Evolutionary conservation across 169 alveolate species (phyloP), one percentile per base, ranked within the genome.

Genomic region (Babesia gibsoni): DNA sequence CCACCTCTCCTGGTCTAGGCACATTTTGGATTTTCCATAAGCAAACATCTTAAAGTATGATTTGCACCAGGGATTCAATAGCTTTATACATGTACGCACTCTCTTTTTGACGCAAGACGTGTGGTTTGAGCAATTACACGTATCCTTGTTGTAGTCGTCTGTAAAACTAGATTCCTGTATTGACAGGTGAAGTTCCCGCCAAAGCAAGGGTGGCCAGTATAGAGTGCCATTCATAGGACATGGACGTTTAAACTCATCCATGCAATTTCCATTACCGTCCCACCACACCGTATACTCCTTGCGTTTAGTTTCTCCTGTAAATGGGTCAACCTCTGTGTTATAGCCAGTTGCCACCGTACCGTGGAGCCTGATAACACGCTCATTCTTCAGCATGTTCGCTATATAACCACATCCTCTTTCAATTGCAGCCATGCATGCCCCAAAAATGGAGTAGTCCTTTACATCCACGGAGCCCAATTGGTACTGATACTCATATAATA

Each of bases 21-120:
- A 29, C 9, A 54, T 33, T 14, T 10, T 29, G 27, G 73, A 25
- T 0, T 42, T 54, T 9, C 67, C 69, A 18, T 20, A 16, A 23
- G 65, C n/a, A 46, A 69, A 63, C 4, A 69, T 35, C 4, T 46
- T 52, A 20, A 69, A 69, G 27, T 27, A 57, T 0, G 79, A 45
- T 29, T 53, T 75, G 72, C 54, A 23, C 87, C 87, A 78, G 2
- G 87, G 82, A 41, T 67, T 78, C 43, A 78, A 18, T 9, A 67
- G 43, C 32, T 61, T 67, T 29, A 78, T 27, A 33, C 57, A 22
- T 6, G 61, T 66, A 16, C 69, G 66, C 14, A 35, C 23, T 29
- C 50, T 50, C 9, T 52, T 56, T 20, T 43, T 61, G 32, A 61
- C 50, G 35, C 72, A 54, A 39, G 37, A 20, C 23, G 33, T 50